A percentile compares a stretch with the other conserved stretches of the same genome.
phyloP scores from a whole-genome alignment of 2,329 filamentous ascomycete species.

The Talaromyces marneffei region DNA sequence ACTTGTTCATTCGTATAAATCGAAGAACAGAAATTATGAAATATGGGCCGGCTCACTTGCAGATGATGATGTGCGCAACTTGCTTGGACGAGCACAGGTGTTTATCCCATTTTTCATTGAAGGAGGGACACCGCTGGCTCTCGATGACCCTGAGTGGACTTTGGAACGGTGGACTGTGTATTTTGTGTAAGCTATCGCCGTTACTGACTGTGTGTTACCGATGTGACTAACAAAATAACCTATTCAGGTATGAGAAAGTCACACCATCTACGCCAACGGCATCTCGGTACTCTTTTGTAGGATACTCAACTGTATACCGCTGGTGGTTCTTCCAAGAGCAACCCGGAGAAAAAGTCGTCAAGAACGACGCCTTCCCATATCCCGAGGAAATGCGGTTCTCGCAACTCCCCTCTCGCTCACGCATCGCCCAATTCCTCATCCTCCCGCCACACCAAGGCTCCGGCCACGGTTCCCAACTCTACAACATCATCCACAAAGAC shows the following conservation, averaged over 20 bases:
- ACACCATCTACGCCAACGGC: slow-evolving; percentile 40
- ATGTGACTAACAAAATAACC: slow-evolving; percentile 17
- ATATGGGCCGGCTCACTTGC: slow-evolving; percentile 75
- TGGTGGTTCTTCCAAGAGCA: slow-evolving; percentile 57
- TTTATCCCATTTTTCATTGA: slow-evolving; percentile 85
- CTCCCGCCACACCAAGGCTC: slow-evolving; percentile 78
- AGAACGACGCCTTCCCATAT: slow-evolving; percentile 41
- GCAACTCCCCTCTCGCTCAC: slow-evolving; percentile 66
- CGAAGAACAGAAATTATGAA: slow-evolving; percentile 63
- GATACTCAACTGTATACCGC: slow-evolving; percentile 85
- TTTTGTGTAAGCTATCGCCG: slow-evolving; percentile 55
- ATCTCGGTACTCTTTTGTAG: slow-evolving; percentile 71
- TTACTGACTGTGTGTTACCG: background rate
- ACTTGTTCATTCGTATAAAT: slow-evolving; percentile 59
- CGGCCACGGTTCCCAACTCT: slow-evolving; percentile 74
- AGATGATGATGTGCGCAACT: slow-evolving; percentile 61
- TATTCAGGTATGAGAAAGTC: slow-evolving; percentile 50
- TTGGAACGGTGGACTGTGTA: slow-evolving; percentile 86
- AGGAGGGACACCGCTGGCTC: slow-evolving; percentile 71
- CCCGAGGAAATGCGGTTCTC: slow-evolving; percentile 44
- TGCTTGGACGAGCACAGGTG: slow-evolving; percentile 77
- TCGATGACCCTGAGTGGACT: slow-evolving; percentile 66
- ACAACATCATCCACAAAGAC: slow-evolving; percentile 68
- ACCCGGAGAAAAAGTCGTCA: slow-evolving; percentile 34
- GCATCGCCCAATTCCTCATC: slow-evolving; percentile 90